Conservation (phyloP, 163 green algal species). For the Trebouxia gelatinosa region DNA sequence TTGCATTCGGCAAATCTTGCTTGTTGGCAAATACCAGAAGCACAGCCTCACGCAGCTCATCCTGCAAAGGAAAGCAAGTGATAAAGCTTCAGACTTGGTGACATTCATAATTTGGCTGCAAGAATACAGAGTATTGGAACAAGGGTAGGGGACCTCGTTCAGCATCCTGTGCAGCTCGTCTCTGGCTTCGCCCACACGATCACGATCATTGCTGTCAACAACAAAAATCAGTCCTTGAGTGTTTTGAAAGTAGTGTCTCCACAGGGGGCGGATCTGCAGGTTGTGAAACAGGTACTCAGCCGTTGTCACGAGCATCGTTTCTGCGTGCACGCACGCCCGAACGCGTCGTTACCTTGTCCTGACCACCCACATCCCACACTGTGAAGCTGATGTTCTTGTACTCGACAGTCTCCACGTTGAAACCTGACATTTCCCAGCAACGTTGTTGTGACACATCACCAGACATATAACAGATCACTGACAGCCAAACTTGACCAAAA, state of each 20-base stretch:
- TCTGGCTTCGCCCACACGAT: constrained; percentile 82
- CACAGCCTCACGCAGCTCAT: constrained; percentile 94
- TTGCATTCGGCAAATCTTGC: constrained; percentile 92
- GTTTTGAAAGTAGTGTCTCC: constrained; percentile 82
- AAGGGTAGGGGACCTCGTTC: constrained; percentile 71
- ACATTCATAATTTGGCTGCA: background rate
- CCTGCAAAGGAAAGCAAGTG: constrained; percentile 50
- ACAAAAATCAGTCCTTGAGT: constrained; percentile 86
- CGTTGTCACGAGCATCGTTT: too few relatives aligned
- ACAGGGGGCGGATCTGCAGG: constrained; percentile 88
- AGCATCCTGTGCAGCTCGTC: constrained; percentile 98
- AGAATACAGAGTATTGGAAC: background rate
- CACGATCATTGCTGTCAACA: constrained; percentile 81
- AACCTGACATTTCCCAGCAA: too few relatives aligned
- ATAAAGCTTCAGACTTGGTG: background rate
- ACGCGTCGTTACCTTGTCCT: constrained; percentile 93
- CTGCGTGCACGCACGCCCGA: too few relatives aligned
- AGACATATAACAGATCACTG: background rate
- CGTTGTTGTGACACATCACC: too few relatives aligned
- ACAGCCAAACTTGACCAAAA: background rate
- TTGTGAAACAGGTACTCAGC: too few relatives aligned
- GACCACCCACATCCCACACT: constrained; percentile 97
- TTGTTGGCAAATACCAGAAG: constrained; percentile 87
- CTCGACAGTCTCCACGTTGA: constrained; percentile 99
- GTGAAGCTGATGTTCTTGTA: constrained; percentile 99